Percentiles rank a stretch among this genome's conserved stretches.
These are phyloP conservation scores for Solanum sejunctum DNA, from an alignment of 257 asterid species.

Conservation along the genomic window DNA sequence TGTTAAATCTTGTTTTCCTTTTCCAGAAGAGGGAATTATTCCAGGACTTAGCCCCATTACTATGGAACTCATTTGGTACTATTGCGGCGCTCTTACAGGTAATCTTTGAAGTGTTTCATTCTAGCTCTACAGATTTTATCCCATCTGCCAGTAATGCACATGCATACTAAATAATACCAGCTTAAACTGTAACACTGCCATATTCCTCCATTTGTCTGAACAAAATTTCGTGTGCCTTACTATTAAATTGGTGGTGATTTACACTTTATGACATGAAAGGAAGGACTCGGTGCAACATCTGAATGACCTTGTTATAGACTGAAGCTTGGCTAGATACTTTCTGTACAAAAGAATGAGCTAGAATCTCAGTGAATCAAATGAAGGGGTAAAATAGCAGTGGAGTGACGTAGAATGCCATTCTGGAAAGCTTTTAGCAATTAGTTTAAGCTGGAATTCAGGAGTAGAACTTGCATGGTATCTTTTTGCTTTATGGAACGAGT, in stretches of 20 bases:
- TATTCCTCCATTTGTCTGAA: not conserved
- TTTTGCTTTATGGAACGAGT: not conserved
- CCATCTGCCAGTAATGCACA: not conserved
- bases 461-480: not conserved
- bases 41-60: conserved; percentile 87
- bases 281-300: not conserved
- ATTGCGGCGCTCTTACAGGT: conserved; percentile 97
- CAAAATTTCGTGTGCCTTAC: not conserved
- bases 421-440: not conserved
- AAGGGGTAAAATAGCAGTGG: not conserved
- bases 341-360: not conserved
- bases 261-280: not conserved
- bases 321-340: not conserved
- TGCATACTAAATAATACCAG: not conserved
- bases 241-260: not conserved
- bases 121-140: not conserved
- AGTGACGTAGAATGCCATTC: not conserved
- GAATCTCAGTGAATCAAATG: not conserved
- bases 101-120: conserved; percentile 1
- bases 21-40: conserved; percentile 75
- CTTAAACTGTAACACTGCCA: not conserved
- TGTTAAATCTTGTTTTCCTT: conserved; percentile 1
- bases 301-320: not conserved
- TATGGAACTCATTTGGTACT: conserved; percentile 91
- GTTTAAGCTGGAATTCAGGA: not conserved